Conservation (phyloP, 305 asterid species). For the Fraxinus dipetala region DNA sequence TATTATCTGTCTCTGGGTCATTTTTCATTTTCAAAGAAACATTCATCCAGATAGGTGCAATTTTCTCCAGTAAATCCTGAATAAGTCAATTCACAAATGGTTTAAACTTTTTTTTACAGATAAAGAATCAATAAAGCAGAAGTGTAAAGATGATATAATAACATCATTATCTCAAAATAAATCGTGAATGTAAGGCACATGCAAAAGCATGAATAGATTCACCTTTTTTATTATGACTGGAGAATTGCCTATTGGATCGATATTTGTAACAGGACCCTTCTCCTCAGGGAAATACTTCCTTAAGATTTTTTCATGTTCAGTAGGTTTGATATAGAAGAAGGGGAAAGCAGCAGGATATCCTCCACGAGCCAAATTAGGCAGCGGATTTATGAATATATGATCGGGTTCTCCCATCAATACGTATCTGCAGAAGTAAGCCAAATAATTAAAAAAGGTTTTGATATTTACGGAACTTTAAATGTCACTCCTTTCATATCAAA, state of each 20-base stretch:
- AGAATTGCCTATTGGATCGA: constrained; percentile 56
- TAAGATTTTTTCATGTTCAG: constrained; percentile 29
- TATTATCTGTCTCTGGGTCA: constrained; percentile 45
- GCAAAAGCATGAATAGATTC: neutral
- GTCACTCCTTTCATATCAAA: neutral
- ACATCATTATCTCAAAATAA: neutral
- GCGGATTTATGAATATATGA: constrained; percentile 47
- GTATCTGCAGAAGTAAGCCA: constrained; percentile 29
- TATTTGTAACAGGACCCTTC: constrained; percentile 37
- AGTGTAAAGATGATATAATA: neutral
- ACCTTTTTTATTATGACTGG: constrained; percentile 55
- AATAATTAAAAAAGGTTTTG: neutral
- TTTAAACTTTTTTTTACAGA: neutral
- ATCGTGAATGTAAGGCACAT: neutral
- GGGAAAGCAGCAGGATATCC: constrained; percentile 46
- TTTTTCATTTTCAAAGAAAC: constrained; percentile 47
- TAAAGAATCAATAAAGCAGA: neutral
- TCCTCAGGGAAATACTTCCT: constrained; percentile 36
- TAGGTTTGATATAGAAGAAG: constrained; percentile 50
- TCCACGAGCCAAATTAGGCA: constrained; percentile 36
- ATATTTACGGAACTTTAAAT: neutral
- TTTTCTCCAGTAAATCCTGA: constrained; percentile 48
- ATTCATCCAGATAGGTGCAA: constrained; percentile 61
- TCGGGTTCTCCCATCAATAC: constrained; percentile 55
- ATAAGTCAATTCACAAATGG: neutral